phyloP scores from a whole-genome alignment of 257 asterid species.

The Coffea canephora region DNA sequence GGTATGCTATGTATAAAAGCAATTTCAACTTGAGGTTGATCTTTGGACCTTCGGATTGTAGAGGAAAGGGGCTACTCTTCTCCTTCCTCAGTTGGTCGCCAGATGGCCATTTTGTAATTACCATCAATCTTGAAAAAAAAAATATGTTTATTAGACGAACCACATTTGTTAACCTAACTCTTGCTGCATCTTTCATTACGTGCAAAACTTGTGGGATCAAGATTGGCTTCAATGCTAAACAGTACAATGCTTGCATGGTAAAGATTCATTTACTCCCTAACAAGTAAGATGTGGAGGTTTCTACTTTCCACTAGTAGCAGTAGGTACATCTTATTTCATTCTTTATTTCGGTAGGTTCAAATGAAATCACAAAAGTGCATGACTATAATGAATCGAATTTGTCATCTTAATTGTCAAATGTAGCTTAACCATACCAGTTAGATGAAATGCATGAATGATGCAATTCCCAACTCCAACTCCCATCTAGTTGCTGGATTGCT shows the following conservation, averaged over 20 bases:
- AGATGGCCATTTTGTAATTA: slow-evolving; percentile 10
- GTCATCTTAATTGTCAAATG: too few relatives aligned
- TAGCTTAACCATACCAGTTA: too few relatives aligned
- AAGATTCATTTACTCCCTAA: neutral
- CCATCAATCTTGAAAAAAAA: neutral
- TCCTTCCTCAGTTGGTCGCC: neutral
- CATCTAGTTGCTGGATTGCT: too few relatives aligned
- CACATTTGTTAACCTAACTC: neutral
- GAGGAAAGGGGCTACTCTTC: neutral
- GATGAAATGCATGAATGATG: too few relatives aligned
- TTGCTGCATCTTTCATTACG: neutral
- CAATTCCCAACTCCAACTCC: too few relatives aligned
- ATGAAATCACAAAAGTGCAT: too few relatives aligned
- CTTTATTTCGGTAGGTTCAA: too few relatives aligned
- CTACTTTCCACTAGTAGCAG: too few relatives aligned
- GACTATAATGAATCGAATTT: too few relatives aligned
- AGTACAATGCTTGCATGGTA: neutral
- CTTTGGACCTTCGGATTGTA: neutral
- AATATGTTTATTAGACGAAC: neutral
- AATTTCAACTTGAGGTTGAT: neutral
- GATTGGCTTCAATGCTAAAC: neutral
- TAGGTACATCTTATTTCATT: too few relatives aligned
- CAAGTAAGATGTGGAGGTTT: too few relatives aligned
- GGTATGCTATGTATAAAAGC: slow-evolving; percentile 1
- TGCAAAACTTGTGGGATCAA: neutral